phyloP scores from a whole-genome alignment of 73 alveolate species.

The Tetrahymena malaccensis region DNA sequence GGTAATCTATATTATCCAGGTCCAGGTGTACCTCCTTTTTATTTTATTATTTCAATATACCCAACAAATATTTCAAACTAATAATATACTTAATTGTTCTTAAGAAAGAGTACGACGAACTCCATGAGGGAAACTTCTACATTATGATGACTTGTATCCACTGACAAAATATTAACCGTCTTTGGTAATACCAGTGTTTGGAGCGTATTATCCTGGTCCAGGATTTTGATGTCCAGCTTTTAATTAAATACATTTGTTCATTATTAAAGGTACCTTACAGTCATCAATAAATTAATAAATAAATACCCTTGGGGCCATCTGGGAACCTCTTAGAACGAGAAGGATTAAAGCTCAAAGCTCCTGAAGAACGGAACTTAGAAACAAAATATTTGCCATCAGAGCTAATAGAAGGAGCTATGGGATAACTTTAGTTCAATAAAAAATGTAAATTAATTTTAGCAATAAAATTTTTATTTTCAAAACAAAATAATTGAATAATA shows the following conservation, averaged over 20 bases:
- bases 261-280: no score
- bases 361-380: constrained; percentile 33
- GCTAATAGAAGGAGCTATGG: constrained; percentile 10
- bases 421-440: not conserved
- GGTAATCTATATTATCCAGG: constrained; percentile 82
- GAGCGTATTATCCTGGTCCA: constrained; percentile 59
- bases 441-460: not conserved
- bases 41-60: no score
- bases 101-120: constrained; percentile 10
- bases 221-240: constrained; percentile 31
- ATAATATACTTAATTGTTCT: not conserved
- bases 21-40: constrained; percentile 63
- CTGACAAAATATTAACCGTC: not conserved
- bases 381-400: constrained; percentile 31
- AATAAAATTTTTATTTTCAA: not conserved
- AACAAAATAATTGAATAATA: not conserved
- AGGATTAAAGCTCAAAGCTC: constrained; percentile 44
- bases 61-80: no score
- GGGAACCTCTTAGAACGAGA: constrained; percentile 47
- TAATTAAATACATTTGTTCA: not conserved
- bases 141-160: constrained; percentile 7
- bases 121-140: constrained; percentile 43
- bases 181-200: constrained; percentile 31
- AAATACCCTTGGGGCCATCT: constrained; percentile 1
- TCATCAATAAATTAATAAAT: not conserved